Base-by-base conservation (phyloP, 352 stramenopile genomes). In the Pythium aphanidermatum region DNA sequence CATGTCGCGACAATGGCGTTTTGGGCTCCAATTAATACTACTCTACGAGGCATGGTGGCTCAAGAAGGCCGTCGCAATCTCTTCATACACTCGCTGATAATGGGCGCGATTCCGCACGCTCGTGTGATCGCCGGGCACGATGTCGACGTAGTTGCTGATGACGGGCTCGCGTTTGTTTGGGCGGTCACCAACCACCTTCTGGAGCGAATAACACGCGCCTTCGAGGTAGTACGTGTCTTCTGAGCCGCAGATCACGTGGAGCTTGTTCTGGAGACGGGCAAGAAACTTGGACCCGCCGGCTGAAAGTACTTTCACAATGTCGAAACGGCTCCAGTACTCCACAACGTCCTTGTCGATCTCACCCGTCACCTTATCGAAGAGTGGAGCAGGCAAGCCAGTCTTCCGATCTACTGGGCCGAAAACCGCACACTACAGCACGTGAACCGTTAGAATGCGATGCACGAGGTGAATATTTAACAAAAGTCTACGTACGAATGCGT, bases 141-240 rank as follows among this genome's bases (percentile, higher is more conserved):
- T 67, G 27, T 64, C 59, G 16, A 91, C 75, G 41, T 91, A 91
- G 38, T 63, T 91, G 1, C 62, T 57, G 8, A 85, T 64, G 3
- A 20, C 33, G 14, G 24, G 46, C 10, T 19, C 29, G 14, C 69
- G 57, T 11, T 40, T 59, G 14, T 43, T 52, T 5, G 39, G 19
- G 26, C 57, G 56, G 6, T 44, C 55, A 16, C 65, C 67, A 24
- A 90, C 53, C 11, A 87, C 20, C 37, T 67, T 56, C 34, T 79
- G 74, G 28, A 90, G 47, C 32, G 69, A 70, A 17, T 71, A 60
- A 44, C 78, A 90, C 13, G 74, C 78, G 30, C 60, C 64, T 47
- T 90, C 60, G 17, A 90, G 63, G 63, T 86, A 87, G 63, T 87
- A 87, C 24, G 68, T 87, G 55, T 90, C 78, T 34, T 90, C 78